phyloP scores from a whole-genome alignment of 768 basidiomycete genomes.

The Lyophyllum decastes region DNA sequence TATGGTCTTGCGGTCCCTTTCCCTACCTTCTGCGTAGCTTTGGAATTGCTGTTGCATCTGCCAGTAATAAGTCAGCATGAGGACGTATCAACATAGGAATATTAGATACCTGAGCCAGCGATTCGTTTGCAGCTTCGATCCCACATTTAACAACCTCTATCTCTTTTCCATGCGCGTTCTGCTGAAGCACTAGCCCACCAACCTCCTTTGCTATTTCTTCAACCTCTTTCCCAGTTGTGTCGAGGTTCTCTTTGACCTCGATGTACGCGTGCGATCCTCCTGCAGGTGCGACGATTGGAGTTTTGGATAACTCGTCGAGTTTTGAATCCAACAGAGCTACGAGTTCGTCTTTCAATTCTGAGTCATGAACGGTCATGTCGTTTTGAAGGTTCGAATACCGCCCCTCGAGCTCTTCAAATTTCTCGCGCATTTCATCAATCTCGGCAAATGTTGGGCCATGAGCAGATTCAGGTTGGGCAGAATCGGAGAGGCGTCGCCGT shows the following conservation, averaged over 20 bases:
- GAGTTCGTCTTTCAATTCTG: constrained; percentile 20
- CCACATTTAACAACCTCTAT: background rate
- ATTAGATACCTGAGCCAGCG: constrained; percentile 13
- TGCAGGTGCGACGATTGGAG: background rate
- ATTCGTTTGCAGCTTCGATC: constrained; percentile 9
- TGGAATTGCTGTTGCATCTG: constrained; percentile 24
- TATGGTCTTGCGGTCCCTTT: constrained; percentile 21
- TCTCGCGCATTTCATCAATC: constrained; percentile 19
- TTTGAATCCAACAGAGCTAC: constrained; percentile 20
- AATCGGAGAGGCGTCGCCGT: constrained; percentile 26
- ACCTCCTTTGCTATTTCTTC: constrained; percentile 20
- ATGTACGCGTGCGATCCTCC: background rate
- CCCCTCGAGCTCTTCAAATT: constrained; percentile 16
- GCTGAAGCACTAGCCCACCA: constrained; percentile 16
- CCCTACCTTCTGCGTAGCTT: constrained; percentile 11
- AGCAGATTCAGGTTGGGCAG: background rate
- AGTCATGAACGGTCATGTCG: constrained; percentile 19
- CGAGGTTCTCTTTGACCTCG: constrained; percentile 15
- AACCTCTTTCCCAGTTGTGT: constrained; percentile 20
- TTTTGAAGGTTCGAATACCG: constrained; percentile 22
- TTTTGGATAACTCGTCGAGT: constrained; percentile 15
- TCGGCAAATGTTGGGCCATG: constrained; percentile 10
- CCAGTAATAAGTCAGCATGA: background rate
- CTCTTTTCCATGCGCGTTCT: constrained; percentile 8
- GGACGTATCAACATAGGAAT: background rate